Base-by-base conservation (phyloP, 306 rosid genomes). In the Vigna unguiculata region DNA sequence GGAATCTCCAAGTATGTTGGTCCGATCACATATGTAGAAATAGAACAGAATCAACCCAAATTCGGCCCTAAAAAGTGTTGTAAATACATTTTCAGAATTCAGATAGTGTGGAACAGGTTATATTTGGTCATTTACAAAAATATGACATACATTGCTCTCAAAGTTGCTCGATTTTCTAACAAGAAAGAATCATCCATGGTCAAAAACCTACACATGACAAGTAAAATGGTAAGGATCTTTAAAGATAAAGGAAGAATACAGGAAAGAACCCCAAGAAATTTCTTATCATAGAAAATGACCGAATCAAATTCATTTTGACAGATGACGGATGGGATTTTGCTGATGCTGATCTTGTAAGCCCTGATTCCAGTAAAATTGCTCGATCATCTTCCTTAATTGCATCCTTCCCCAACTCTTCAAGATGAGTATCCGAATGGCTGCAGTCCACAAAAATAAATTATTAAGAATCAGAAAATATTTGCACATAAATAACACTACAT, bases 151-250 rank as follows among this genome's bases (percentile, higher is more conserved):
- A 96, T 84, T 81, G 96, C 98, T 85, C 99, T 88, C 79, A 96
- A 78, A 24, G 86, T 92, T 58, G 86, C 85, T 55, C 99, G 88
- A 74, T 96, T 87, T 86, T 96, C 97, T 48, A 96, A 85, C 83
- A 92, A 82, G 87, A 96, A 96, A 28, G 92, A 78, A 52, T 92
- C 99, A 60, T 96, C 99, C 97, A 96, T 82, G 34, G 97, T 91
- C 84, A 92, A 67, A 85, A 96, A 96, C 93, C 99, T 96, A 79
- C 65, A 81, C 73, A 69, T 47, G 72, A 69, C 68, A 72, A 75
- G 58, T 51, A 78, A 85, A 48, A 68, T 74, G 63, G 58, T 78
- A 74, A 84, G 82, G 67, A 63, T 74, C 38, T 62, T 52, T 38
- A 69, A 78, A 40, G 49, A 55, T 16, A 80, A 19, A 81, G 32